Evolutionary conservation across 768 basidiomycete genomes (phyloP), one percentile per base, ranked within the genome.

Genomic region (Polyporus arcularius): DNA sequence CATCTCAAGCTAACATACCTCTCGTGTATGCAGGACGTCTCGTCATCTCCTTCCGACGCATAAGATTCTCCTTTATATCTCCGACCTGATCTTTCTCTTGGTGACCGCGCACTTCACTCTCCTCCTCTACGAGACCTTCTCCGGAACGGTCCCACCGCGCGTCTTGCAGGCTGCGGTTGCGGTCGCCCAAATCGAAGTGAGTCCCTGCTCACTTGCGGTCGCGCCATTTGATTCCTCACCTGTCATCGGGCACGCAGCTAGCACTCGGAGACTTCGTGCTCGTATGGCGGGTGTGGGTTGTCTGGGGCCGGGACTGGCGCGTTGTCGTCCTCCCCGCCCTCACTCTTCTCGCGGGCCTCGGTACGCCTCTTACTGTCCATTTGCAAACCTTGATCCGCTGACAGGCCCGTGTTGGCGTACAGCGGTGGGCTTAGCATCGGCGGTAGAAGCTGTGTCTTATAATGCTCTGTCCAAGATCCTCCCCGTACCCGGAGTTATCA

Each of bases 281-380:
- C 30, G 46, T 61, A 5, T 61, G 60, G 54, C 38, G 60, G 10
- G 60, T 61, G 7, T 61, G 60, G 60, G 60, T 53, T 11, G 55
- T 61, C 1, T 61, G 60, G 55, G 47, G 40, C 2, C 47, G 48
- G 40, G 31, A 46, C 31, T 18, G 30, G 4, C 54, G 41, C 11
- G 40, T 57, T 8, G n/a, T 51, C 41, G 12, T 52, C 4, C 16
- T 57, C 3, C 60, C 60, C 4, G 21, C 41, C 2, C n/a, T 52
- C 14, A 16, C 48, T 4, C 28, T 45, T 21, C 12, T 57, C 4
- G 54, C 49, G 2, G 48, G 45, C 28, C 47, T 61, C 31, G 48
- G 60, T 61, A 49, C 10, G 47, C 31, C 49, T 46, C 11, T 11
- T 21, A 26, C 21, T 26, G 21, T 26, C 21, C 21, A 26, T 26